phyloP scores from a whole-genome alignment of 2,329 filamentous ascomycete species.

The Leptographium flavum region DNA sequence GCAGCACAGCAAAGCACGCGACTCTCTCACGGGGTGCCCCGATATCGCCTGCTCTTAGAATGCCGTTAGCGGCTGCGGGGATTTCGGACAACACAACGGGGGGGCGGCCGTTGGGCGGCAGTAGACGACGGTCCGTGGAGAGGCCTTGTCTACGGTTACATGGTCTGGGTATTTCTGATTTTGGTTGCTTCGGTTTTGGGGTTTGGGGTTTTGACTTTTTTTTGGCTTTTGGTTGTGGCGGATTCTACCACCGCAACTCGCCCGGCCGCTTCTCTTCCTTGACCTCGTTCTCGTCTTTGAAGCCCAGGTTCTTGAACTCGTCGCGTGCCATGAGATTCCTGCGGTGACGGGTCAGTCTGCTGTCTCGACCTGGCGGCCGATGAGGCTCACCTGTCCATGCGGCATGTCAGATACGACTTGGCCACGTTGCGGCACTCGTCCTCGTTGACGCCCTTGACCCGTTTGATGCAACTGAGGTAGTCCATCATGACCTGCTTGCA shows the following conservation, averaged over 20 bases:
- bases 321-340: constrained; percentile 95
- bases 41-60: neutral
- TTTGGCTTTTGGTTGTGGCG: no score
- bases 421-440: constrained; percentile 72
- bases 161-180: no score
- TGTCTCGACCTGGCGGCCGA: no score
- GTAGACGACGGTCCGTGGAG: no score
- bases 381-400: constrained; percentile 88
- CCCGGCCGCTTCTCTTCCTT: constrained; percentile 16
- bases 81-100: no score
- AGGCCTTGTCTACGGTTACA: no score
- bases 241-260: constrained; percentile 21
- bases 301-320: constrained; percentile 87
- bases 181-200: no score
- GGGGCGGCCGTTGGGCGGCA: no score
- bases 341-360: neutral
- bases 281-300: constrained; percentile 29
- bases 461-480: constrained; percentile 81
- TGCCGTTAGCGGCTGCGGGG: neutral
- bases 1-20: neutral
- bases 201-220: no score
- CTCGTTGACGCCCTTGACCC: constrained; percentile 70
- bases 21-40: neutral
- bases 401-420: constrained; percentile 77
- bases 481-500: constrained; percentile 79